Evolutionary conservation across 2,329 filamentous ascomycete species (phyloP), one percentile per base, ranked within the genome.

Genomic region (Harringtonia aguacate): DNA sequence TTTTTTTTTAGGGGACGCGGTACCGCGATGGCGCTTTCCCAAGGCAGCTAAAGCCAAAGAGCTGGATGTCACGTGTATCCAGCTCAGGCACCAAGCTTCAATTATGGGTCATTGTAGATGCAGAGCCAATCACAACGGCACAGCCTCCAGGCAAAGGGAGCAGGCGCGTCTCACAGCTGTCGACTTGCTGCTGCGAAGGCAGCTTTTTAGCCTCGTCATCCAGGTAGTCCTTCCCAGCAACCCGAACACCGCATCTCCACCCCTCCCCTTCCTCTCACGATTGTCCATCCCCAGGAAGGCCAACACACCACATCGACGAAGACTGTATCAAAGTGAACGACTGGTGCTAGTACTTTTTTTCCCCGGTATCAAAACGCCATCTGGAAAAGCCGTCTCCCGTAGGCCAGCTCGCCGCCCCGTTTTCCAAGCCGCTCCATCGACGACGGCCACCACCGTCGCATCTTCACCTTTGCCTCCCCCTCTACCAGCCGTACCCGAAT

Each of bases 191-290:
- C 24, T 40, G 44, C 54, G 58, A 64, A 71, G 68, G 67, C 67
- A 70, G 66, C 67, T 66, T 63, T 49, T 60, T 64, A 69, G 69
- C 69, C 68, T 73, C 70, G 70, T 73, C 69, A 73, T 70, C 34
- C 27, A 22, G 18, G 18, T 5, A 21, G n/a, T n/a, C 18, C 17
- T 5, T 31, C 30, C 14, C 12, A 5, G 8, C 30, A 14, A 31
- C 24, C n/a, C n/a, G n/a, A 27, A 6, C 24, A 27, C 24, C 6
- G 30, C 30, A 33, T 33, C n/a, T 5, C n/a, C n/a, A n/a, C n/a
- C n/a, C n/a, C n/a, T 34, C n/a, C 33, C 33, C 8, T 18, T 12
- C n/a, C 20, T 13, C 20, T 10, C 33, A 8, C 30, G 15, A 13
- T 14, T 14, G 13, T n/a, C 30, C 30, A n/a, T 31, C 30, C 5